Evolutionary conservation across 148 eudicot species (phyloP), one percentile per base, ranked within the genome.

Genomic region (Limonium bicolor): DNA sequence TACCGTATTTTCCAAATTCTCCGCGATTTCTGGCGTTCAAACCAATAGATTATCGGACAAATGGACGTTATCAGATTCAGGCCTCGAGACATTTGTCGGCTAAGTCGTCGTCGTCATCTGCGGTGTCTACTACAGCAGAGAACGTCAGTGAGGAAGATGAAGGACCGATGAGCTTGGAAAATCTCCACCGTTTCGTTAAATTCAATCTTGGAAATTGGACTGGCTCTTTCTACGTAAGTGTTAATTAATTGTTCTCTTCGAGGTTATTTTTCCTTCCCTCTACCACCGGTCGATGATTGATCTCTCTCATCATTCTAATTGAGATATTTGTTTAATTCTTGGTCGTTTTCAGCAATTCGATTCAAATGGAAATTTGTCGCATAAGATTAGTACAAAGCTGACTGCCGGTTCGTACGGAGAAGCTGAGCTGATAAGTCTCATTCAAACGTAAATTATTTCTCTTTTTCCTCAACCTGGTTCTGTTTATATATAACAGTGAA

Each of bases 401-500:
- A 71, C 74, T 7, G 94, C 61, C 0, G 58, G 73, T 35, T 87
- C 94, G 9, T 87, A 87, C 47, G 94, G 96, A 6, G 94, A 83
- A 65, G 80, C 68, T 59, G 78, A 79, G 37, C 94, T 87, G 30
- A 61, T 87, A 26, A 87, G 96, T 65, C 80, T 87, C 41, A 79
- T 87, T 49, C 96, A 87, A 68, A 76, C 96, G 96, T 87, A 71
- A 46, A 62, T 22, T 46, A 54, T 33, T 5, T 27, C 38, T 43
- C 17, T 5, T 16, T 20, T 26, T 40, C 38, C 30, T 24, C 34
- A n/a, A n/a, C n/a, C n/a, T n/a, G n/a, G n/a, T n/a, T n/a, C n/a
- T n/a, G n/a, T n/a, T n/a, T n/a, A n/a, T n/a, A n/a, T n/a, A n/a
- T n/a, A n/a, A n/a, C n/a, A n/a, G n/a, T n/a, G n/a, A n/a, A n/a